These are phyloP conservation scores for Ceratobasidium sp. DNA, from an alignment of 1,284 basidiomycete species.

Conservation along the genomic window DNA sequence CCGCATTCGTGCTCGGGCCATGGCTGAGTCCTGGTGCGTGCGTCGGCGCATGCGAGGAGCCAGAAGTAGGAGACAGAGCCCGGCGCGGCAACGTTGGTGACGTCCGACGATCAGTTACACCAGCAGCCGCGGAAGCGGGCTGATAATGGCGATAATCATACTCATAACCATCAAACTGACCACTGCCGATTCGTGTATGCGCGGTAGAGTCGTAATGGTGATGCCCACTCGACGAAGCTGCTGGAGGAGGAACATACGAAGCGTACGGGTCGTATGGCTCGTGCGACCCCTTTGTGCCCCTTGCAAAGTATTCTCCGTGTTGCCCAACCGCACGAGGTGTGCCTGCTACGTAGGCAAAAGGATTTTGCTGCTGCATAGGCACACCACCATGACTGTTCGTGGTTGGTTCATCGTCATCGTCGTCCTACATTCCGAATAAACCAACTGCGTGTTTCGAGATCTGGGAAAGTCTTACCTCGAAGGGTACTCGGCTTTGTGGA, in stretches of 20 bases:
- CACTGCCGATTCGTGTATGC: conserved; percentile 32
- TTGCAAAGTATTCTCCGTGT: conserved; percentile 35
- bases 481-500: conserved; percentile 36
- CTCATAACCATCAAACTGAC: conserved; percentile 41
- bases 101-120: conserved; percentile 20
- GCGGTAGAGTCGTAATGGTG: conserved; percentile 33
- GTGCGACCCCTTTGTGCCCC: conserved; percentile 1
- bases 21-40: conserved; percentile 19
- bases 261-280: conserved; percentile 34
- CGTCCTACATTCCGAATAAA: conserved; percentile 11
- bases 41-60: conserved; percentile 8
- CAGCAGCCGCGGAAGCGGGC: conserved; percentile 25
- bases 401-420: conserved; percentile 34
- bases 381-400: conserved; percentile 18
- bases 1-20: conserved; percentile 25
- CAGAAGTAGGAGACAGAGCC: conserved; percentile 23
- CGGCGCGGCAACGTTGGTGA: conserved; percentile 35
- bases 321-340: conserved; percentile 44
- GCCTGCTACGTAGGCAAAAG: conserved; percentile 31
- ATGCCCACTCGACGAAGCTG: conserved; percentile 28
- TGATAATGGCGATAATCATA: conserved; percentile 42
- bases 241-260: conserved; percentile 18
- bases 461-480: conserved; percentile 2
- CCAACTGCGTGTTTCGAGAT: not conserved
- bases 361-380: conserved; percentile 16